Percentiles rank a stretch among this genome's conserved stretches.
Evolutionary conservation across 352 stramenopile genomes (phyloP).

Genomic region (Pythium angustatum): DNA sequence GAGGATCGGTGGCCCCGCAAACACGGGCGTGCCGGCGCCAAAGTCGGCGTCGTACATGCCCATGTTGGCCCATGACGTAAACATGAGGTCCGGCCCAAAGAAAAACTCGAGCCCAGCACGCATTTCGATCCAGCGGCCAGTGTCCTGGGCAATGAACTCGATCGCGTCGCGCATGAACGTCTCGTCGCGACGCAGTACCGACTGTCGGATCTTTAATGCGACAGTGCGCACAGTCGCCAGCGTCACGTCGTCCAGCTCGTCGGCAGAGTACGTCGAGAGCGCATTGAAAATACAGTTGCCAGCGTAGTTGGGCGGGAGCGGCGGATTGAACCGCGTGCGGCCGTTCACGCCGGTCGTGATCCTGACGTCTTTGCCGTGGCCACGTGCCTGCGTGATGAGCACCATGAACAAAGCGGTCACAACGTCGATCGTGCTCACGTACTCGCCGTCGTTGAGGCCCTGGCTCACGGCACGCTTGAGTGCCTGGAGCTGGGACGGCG

Average conservation of each 20-base stretch:
- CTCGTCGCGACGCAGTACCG: slow-evolving; percentile 42
- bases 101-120: slow-evolving; percentile 47
- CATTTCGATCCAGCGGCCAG: slow-evolving; percentile 33
- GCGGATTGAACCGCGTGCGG: slow-evolving; percentile 43
- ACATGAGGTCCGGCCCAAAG: slow-evolving; percentile 55
- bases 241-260: slow-evolving; percentile 30
- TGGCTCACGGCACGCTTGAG: slow-evolving; percentile 38
- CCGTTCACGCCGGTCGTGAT: slow-evolving; percentile 57
- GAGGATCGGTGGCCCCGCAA: slow-evolving; percentile 35
- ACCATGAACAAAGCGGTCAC: slow-evolving; percentile 53
- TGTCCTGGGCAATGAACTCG: slow-evolving; percentile 43
- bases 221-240: slow-evolving; percentile 25
- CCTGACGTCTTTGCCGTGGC: slow-evolving; percentile 40
- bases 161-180: slow-evolving; percentile 50
- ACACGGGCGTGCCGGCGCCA: slow-evolving; percentile 38
- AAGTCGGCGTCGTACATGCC: slow-evolving; percentile 68
- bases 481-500: slow-evolving; percentile 40
- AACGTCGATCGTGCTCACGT: slow-evolving; percentile 55
- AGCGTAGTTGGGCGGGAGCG: slow-evolving; percentile 43
- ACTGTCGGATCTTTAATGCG: slow-evolving; percentile 42
- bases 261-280: slow-evolving; percentile 36
- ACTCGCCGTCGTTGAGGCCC: slow-evolving; percentile 15
- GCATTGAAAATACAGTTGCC: slow-evolving; percentile 64
- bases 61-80: slow-evolving; percentile 59
- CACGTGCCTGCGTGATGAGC: slow-evolving; percentile 49